phyloP scores from a whole-genome alignment of 2,329 filamentous ascomycete genomes.

The Fusarium sp. region DNA sequence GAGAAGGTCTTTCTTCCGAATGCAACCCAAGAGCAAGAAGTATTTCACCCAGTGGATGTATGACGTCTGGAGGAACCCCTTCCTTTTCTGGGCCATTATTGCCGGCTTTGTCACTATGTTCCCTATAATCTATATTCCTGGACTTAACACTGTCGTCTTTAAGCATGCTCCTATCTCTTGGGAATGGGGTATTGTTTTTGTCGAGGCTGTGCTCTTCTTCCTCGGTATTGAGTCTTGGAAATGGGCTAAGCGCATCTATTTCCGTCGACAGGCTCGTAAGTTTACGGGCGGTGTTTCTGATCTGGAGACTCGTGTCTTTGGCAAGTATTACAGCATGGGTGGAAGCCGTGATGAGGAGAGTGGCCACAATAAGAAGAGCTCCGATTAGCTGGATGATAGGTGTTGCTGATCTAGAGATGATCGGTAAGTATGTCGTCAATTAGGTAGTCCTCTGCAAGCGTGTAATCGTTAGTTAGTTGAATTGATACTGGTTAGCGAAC shows the following conservation, averaged over 20 bases:
- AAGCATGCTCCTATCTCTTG: constrained; percentile 67
- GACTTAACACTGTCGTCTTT: constrained; percentile 66
- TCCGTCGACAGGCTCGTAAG: constrained; percentile 47
- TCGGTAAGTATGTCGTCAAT: background rate
- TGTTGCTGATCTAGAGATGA: too few species aligned
- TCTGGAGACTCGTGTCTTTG: constrained; percentile 49
- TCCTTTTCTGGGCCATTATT: constrained; percentile 71
- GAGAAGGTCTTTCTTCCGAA: constrained; percentile 77
- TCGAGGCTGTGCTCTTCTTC: constrained; percentile 66
- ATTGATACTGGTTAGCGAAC: background rate
- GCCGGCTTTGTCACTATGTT: constrained; percentile 59
- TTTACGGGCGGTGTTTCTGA: constrained; percentile 34
- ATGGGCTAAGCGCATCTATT: constrained; percentile 62
- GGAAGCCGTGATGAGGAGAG: constrained; percentile 37
- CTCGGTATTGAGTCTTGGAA: constrained; percentile 68
- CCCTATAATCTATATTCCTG: constrained; percentile 66
- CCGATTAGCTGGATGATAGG: background rate
- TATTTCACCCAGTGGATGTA: constrained; percentile 73
- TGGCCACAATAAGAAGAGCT: constrained; percentile 1
- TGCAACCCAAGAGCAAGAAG: constrained; percentile 70
- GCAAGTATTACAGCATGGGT: constrained; percentile 44
- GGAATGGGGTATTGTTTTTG: constrained; percentile 70
- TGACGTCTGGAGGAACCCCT: constrained; percentile 76
- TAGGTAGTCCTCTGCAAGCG: background rate
- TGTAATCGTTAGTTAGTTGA: background rate